Conservation (phyloP, 2,329 filamentous ascomycete species). For the Chrysoporthe cubensis region DNA sequence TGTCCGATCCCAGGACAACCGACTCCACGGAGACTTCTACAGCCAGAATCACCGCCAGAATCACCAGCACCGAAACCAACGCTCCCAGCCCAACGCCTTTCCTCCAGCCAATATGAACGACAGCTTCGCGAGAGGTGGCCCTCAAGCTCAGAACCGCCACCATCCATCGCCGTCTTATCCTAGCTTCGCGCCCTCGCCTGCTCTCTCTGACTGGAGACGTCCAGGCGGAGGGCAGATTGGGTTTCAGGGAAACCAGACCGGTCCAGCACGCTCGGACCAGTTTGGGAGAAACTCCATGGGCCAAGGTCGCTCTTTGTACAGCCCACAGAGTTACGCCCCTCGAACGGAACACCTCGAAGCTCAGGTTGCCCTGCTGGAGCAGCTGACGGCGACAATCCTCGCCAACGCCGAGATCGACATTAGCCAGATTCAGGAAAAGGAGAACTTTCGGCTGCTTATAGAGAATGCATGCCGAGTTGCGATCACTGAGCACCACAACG, state of each 20-base stretch:
- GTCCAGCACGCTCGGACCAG: constrained; percentile 29
- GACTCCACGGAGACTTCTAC: constrained; percentile 37
- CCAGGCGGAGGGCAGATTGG: constrained; percentile 28
- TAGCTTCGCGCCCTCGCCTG: constrained; percentile 31
- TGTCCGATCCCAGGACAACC: constrained; percentile 36
- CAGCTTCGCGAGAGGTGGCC: constrained; percentile 27
- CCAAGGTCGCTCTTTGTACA: constrained; percentile 32
- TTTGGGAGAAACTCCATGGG: constrained; percentile 17
- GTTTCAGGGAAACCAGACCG: constrained; percentile 24
- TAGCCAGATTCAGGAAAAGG: constrained; percentile 70
- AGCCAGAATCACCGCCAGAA: constrained; percentile 39
- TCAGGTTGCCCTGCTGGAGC: constrained; percentile 55
- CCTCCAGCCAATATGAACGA: constrained; percentile 35
- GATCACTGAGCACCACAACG: constrained; percentile 56
- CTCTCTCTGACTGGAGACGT: constrained; percentile 37
- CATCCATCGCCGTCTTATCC: constrained; percentile 40
- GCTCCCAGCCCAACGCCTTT: constrained; percentile 41
- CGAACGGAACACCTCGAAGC: constrained; percentile 50
- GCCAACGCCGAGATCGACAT: constrained; percentile 64
- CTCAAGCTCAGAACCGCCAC: constrained; percentile 35
- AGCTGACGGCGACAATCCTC: constrained; percentile 54
- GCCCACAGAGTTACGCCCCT: constrained; percentile 37
- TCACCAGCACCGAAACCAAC: constrained; percentile 34
- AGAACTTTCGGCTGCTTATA: constrained; percentile 67
- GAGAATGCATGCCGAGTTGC: constrained; percentile 66